These are phyloP conservation scores for Striga hermonthica DNA, from an alignment of 305 asterid species.

Conservation along the genomic window DNA sequence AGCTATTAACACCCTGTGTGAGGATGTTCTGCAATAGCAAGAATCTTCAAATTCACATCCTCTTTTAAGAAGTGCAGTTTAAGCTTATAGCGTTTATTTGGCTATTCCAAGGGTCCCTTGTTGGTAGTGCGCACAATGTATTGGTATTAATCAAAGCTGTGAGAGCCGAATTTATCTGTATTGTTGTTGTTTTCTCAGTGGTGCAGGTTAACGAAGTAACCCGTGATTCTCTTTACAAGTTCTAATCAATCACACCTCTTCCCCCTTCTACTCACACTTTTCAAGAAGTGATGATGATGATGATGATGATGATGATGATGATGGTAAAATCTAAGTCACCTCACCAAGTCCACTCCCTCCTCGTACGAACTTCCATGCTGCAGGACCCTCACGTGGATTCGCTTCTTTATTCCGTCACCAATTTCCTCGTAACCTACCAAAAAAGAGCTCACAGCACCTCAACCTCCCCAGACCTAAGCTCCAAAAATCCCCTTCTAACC, in stretches of 20 bases:
- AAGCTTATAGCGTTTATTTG: too few species aligned
- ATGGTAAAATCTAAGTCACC: background rate
- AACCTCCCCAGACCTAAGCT: background rate
- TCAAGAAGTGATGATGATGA: conserved; percentile 18
- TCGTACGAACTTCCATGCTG: background rate
- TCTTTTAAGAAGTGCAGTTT: too few species aligned
- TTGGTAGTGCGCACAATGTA: background rate
- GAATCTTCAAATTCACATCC: too few species aligned
- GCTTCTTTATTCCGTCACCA: background rate
- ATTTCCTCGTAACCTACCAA: background rate
- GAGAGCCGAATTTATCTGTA: too few species aligned
- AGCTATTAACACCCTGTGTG: too few species aligned
- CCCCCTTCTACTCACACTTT: background rate
- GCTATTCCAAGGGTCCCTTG: too few species aligned
- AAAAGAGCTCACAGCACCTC: conserved; percentile 9
- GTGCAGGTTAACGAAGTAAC: background rate
- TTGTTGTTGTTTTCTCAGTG: background rate
- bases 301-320: too few species aligned
- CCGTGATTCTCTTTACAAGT: background rate
- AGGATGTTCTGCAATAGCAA: too few species aligned
- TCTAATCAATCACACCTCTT: background rate
- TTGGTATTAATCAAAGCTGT: background rate
- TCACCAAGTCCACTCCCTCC: conserved; percentile 1
- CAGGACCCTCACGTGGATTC: background rate
- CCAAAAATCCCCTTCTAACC: background rate